These are phyloP conservation scores for Teunomyces lycoperdinae DNA, from an alignment of 805 yeast species.

Conservation along the genomic window DNA sequence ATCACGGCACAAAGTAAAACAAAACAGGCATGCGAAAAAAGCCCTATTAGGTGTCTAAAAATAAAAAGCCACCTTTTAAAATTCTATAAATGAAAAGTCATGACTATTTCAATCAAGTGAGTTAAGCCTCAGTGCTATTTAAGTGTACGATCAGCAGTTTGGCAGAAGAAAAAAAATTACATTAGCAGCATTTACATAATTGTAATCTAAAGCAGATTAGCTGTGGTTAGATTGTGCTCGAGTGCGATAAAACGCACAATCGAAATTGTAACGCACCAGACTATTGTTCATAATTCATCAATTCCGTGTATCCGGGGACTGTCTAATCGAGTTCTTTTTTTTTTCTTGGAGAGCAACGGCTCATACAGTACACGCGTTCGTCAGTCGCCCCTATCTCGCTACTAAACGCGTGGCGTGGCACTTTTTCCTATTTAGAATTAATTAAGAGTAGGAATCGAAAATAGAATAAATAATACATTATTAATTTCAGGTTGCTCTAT, in stretches of 20 bases:
- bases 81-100: too few relatives aligned
- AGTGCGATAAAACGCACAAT: too few relatives aligned
- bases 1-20: background rate
- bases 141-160: too few relatives aligned
- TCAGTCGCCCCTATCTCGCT: background rate
- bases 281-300: background rate
- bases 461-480: background rate
- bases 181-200: too few relatives aligned
- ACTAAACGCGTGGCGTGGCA: background rate
- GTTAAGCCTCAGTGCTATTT: too few relatives aligned
- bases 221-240: too few relatives aligned
- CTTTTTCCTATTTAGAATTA: background rate
- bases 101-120: too few relatives aligned
- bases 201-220: too few relatives aligned
- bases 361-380: background rate
- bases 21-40: background rate
- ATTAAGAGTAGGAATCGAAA: background rate
- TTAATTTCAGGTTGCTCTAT: background rate
- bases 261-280: background rate
- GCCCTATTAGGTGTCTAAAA: background rate
- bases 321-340: background rate
- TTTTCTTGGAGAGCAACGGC: background rate
- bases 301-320: background rate
- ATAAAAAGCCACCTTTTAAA: background rate
- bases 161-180: too few relatives aligned